A percentile compares a stretch with the other conserved stretches of the same genome.
phyloP scores from a whole-genome alignment of 805 yeast genomes.

The Saccharomyces paradoxus region DNA sequence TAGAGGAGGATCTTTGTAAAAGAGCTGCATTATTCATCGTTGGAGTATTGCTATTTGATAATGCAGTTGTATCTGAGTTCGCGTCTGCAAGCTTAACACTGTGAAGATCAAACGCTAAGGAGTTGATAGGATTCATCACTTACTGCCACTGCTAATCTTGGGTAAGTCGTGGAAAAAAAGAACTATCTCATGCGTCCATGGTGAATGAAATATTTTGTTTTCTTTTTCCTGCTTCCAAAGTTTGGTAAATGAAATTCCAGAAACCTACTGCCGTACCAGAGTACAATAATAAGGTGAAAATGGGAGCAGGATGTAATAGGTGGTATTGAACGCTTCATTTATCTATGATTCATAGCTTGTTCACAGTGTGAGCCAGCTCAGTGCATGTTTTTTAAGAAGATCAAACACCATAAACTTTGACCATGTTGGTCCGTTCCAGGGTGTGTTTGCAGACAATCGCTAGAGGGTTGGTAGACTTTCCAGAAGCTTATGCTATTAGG shows the following conservation, averaged over 20 bases:
- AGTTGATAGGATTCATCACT: neutral
- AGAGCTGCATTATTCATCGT: conserved; percentile 2
- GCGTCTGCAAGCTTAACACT: neutral
- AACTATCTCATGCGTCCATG: neutral
- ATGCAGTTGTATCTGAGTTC: neutral
- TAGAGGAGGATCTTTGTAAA: conserved; percentile 15
- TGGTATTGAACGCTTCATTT: neutral
- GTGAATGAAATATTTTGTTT: neutral
- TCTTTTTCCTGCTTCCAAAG: neutral
- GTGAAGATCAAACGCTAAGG: neutral
- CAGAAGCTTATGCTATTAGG: conserved; percentile 7
- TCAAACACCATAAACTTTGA: neutral
- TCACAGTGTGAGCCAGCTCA: neutral
- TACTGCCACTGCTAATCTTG: neutral
- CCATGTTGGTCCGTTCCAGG: neutral
- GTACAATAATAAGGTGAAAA: neutral
- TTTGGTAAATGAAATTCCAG: neutral
- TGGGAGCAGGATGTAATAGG: neutral
- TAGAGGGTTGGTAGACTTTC: conserved; percentile 4
- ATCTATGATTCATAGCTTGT: neutral
- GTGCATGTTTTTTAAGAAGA: neutral
- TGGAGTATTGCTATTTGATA: neutral
- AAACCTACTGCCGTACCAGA: neutral
- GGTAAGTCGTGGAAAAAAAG: neutral
- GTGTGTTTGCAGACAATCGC: neutral